Conservation (phyloP, 257 asterid species). For the Misopates orontium region DNA sequence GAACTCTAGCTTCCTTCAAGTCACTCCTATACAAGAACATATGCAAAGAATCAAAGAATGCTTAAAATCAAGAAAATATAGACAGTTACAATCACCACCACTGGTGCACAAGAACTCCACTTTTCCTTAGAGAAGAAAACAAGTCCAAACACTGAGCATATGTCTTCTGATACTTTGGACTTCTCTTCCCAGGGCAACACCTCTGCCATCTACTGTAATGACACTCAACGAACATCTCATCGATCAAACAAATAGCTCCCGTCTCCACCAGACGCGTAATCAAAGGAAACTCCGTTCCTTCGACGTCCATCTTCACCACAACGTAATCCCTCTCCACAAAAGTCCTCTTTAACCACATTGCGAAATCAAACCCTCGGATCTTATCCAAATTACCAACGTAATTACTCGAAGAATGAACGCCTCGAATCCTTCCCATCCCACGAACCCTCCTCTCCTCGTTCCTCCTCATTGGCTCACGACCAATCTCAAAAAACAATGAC, state of each 20-base stretch:
- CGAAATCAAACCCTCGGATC: conserved; percentile 66
- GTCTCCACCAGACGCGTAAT: conserved; percentile 54
- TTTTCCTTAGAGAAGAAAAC: conserved; percentile 53
- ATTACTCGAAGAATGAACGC: conserved; percentile 46
- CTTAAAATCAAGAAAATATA: neutral
- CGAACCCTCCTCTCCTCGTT: conserved; percentile 39
- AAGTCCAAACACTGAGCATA: conserved; percentile 56
- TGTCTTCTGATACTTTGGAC: conserved; percentile 41
- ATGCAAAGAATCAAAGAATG: conserved; percentile 16
- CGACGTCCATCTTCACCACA: conserved; percentile 73
- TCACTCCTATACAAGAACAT: too few species aligned
- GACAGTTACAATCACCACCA: conserved; percentile 49
- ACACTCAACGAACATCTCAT: conserved; percentile 75
- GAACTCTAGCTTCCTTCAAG: too few species aligned
- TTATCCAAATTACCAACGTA: conserved; percentile 32
- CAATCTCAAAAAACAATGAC: conserved; percentile 55
- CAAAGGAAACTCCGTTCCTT: conserved; percentile 62
- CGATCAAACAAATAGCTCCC: conserved; percentile 65
- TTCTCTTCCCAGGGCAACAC: conserved; percentile 53
- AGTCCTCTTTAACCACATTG: conserved; percentile 48
- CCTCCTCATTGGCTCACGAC: conserved; percentile 39
- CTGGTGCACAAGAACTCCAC: conserved; percentile 69
- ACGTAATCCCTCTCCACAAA: conserved; percentile 52
- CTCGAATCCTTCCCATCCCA: conserved; percentile 60
- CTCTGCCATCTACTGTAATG: conserved; percentile 67